A percentile compares a stretch with the other conserved stretches of the same genome.
Conservation (phyloP, 176 grass and related monocot genomes). For the Oryza glumipatula region DNA sequence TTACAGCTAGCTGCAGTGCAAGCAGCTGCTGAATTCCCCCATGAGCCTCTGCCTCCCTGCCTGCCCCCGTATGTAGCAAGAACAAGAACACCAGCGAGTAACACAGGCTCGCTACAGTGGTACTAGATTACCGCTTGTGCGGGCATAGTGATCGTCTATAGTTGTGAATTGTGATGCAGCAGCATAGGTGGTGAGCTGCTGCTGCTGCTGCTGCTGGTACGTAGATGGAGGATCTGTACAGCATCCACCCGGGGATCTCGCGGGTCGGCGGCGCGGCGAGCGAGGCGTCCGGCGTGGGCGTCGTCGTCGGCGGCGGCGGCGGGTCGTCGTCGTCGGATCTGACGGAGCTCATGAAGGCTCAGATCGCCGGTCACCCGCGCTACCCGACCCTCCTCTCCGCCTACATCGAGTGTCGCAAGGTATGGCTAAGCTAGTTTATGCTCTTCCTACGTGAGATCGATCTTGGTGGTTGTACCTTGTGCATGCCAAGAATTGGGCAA, state of each 20-base stretch:
- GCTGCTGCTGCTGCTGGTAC: background rate
- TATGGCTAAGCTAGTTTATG: background rate
- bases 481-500: background rate
- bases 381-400: constrained; percentile 79
- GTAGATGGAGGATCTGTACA: constrained; percentile 91
- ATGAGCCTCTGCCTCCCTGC: constrained; percentile 30
- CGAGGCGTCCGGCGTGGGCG: constrained; percentile 31
- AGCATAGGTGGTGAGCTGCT: constrained; percentile 20
- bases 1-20: constrained; percentile 42
- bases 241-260: constrained; percentile 83
- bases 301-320: background rate
- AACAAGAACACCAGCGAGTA: constrained; percentile 15
- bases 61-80: constrained; percentile 21
- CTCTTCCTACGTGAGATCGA: background rate
- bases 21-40: constrained; percentile 56
- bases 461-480: background rate
- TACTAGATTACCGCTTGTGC: constrained; percentile 41
- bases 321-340: constrained; percentile 51
- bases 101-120: constrained; percentile 38
- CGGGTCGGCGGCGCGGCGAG: constrained; percentile 37
- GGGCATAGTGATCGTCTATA: constrained; percentile 25
- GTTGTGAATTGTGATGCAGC: constrained; percentile 20
- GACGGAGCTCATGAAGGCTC: constrained; percentile 75
- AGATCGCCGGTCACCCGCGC: constrained; percentile 81
- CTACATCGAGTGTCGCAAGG: constrained; percentile 92